phyloP scores from a whole-genome alignment of 2,329 filamentous ascomycete genomes.

The Fusarium armeniacum region DNA sequence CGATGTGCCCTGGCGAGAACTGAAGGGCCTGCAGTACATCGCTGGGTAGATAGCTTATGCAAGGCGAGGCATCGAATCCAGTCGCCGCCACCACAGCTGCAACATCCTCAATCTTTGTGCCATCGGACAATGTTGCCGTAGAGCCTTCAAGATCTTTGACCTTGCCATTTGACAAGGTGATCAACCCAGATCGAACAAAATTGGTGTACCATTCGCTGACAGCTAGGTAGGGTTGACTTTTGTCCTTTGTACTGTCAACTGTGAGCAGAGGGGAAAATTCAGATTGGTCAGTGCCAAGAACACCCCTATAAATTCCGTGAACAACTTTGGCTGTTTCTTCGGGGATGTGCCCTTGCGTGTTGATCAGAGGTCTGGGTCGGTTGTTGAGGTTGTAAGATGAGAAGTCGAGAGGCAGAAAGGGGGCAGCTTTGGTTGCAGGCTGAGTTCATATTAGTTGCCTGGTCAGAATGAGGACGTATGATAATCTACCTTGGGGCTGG shows the following conservation, averaged over 20 bases:
- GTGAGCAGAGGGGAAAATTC: constrained; percentile 61
- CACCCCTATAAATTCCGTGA: constrained; percentile 65
- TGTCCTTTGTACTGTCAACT: constrained; percentile 57
- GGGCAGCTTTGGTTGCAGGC: constrained; percentile 64
- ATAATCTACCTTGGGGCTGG: constrained; percentile 62
- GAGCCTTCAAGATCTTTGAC: constrained; percentile 54
- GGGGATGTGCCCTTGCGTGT: constrained; percentile 75
- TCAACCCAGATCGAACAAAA: constrained; percentile 76
- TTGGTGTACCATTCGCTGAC: constrained; percentile 80
- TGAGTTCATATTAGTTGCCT: constrained; percentile 41
- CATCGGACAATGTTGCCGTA: constrained; percentile 54
- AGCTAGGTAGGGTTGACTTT: constrained; percentile 74
- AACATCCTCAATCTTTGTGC: constrained; percentile 65
- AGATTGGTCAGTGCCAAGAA: constrained; percentile 68
- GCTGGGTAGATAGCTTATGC: constrained; percentile 73
- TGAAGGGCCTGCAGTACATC: constrained; percentile 69
- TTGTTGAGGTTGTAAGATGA: constrained; percentile 77
- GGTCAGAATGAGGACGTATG: accelerated
- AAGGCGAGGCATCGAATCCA: constrained; percentile 76
- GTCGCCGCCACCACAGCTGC: constrained; percentile 80
- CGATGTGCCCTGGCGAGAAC: constrained; percentile 66
- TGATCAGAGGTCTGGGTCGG: constrained; percentile 70
- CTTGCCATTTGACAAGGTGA: constrained; percentile 66
- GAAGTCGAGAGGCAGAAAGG: constrained; percentile 81
- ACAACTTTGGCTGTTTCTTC: constrained; percentile 67